These are phyloP conservation scores for Lasiodiplodia citricola DNA, from an alignment of 2,329 filamentous ascomycete species.

Conservation along the genomic window DNA sequence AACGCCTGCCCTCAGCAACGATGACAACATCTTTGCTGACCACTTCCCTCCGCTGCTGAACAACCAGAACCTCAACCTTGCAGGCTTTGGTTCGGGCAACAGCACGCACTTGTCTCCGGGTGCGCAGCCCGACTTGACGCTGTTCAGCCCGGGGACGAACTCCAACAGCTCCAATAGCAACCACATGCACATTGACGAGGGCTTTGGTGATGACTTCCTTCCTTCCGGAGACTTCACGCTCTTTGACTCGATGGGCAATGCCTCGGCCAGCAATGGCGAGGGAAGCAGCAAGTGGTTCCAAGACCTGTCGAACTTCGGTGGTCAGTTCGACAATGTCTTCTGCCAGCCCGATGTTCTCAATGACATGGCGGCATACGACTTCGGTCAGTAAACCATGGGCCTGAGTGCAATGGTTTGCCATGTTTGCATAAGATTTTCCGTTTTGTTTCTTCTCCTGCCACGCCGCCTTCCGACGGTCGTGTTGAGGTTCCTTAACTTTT, in stretches of 20 bases:
- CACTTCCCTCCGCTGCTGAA: conserved; percentile 24
- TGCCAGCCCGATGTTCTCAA: conserved; percentile 16
- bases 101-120: conserved; percentile 68
- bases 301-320: conserved; percentile 44
- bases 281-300: conserved; percentile 44
- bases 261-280: conserved; percentile 32
- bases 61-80: conserved; percentile 13
- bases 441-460: conserved; percentile 11
- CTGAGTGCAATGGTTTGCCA: neutral
- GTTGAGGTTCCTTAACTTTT: conserved; percentile 12
- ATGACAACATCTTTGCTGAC: conserved; percentile 43
- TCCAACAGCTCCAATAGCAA: conserved; percentile 42
- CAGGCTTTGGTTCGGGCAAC: conserved; percentile 26
- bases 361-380: conserved; percentile 19
- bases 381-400: conserved; percentile 5
- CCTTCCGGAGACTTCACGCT: conserved; percentile 67
- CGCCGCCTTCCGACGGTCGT: conserved; percentile 15
- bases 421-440: neutral
- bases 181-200: conserved; percentile 64
- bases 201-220: conserved; percentile 54
- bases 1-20: conserved; percentile 49
- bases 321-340: conserved; percentile 40
- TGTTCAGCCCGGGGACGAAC: conserved; percentile 64
- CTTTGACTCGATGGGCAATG: conserved; percentile 45
- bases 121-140: conserved; percentile 71